Base-by-base conservation (phyloP, 179 eudicot genomes). In the Sideroxylon spinosum region DNA sequence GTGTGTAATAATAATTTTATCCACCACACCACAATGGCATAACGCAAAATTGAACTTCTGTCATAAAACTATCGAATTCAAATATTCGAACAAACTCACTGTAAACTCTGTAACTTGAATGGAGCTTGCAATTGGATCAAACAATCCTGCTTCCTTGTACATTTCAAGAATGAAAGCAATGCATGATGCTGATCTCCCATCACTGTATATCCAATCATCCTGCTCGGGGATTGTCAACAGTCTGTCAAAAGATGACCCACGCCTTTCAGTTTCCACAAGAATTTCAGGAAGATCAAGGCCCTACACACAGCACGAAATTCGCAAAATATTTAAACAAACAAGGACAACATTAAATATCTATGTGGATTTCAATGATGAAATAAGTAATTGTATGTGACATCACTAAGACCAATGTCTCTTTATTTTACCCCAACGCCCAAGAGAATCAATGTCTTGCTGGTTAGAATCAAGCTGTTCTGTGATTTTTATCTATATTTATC, bases 41-140 rank as follows among this genome's bases (percentile, higher is more conserved):
- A 19, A 76, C 5, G 25, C 1, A 22, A 12, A 56, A 69, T 37
- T 53, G 26, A 48, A 66, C 61, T 23, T 16, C 17, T 23, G 25
- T 44, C n/a, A 20, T 11, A 52, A 19, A 19, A 20, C 59, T 74
- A 32, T 20, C 3, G 37, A 20, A 26, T 8, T 48, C 23, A 50
- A 62, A 60, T 20, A 64, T 60, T 7, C 23, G 52, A 12, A 46
- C 13, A 79, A 73, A 86, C 97, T 85, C 74, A 96, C 99, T 64
- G 99, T 92, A 84, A 96, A 96, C 83, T 96, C 99, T 2, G 97
- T 96, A 73, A 89, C 98, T 88, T 96, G 93, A 81, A 94, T 87
- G 71, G 96, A 90, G 80, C 80, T 82, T 83, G 94, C 85, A 78
- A 88, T 66, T 67, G 89, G 81, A 77, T 84, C 91, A 80, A 96